phyloP scores from a whole-genome alignment of 2,329 filamentous ascomycete species.

The Rhynchosporium agropyri region DNA sequence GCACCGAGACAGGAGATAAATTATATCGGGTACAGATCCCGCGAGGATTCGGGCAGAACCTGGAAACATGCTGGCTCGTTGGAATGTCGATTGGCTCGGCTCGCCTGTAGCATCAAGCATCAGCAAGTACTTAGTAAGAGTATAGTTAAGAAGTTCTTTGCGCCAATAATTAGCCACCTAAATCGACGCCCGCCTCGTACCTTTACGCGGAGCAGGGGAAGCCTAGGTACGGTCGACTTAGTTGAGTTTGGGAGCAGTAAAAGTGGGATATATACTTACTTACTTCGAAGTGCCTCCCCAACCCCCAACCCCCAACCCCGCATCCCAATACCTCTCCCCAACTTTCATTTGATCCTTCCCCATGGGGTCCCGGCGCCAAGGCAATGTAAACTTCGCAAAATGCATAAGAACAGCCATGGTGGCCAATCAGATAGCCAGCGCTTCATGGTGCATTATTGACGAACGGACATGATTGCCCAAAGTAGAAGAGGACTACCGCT shows the following conservation, averaged over 20 bases:
- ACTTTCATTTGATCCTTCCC: neutral
- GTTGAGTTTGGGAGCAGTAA: neutral
- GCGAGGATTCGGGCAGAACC: neutral
- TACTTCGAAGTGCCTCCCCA: no score
- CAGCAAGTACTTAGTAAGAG: neutral
- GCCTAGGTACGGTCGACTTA: neutral
- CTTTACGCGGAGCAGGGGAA: neutral
- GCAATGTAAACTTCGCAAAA: neutral
- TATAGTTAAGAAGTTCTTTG: neutral
- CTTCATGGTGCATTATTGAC: neutral
- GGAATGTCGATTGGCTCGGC: neutral
- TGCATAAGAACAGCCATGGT: neutral
- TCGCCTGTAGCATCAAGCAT: neutral
- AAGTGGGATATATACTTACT: neutral
- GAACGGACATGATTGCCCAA: neutral
- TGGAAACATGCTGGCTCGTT: neutral
- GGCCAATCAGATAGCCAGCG: neutral
- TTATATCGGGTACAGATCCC: neutral
- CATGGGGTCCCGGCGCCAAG: neutral
- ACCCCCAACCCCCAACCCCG: neutral
- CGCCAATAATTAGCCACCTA: neutral
- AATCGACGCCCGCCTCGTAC: neutral
- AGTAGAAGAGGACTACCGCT: neutral
- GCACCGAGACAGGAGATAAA: neutral
- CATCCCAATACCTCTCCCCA: neutral